Conservation (phyloP, 2,329 filamentous ascomycete species). For the Lojkania enalia region DNA sequence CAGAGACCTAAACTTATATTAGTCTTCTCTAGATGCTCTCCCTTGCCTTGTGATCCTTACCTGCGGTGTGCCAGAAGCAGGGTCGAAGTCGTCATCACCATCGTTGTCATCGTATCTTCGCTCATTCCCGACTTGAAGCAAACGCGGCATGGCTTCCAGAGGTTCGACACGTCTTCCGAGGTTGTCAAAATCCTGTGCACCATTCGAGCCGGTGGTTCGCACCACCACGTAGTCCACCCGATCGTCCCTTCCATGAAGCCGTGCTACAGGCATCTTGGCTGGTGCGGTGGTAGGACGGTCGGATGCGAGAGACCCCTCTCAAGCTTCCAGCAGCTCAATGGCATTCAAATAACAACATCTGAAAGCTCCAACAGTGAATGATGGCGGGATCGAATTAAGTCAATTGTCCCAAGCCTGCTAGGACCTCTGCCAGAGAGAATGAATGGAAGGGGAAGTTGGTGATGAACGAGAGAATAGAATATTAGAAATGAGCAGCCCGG, state of each 20-base stretch:
- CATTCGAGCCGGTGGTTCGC: constrained; percentile 21
- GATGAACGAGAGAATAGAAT: constrained; percentile 35
- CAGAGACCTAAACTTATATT: constrained; percentile 25
- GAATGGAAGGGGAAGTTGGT: constrained; percentile 23
- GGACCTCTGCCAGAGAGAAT: constrained; percentile 34
- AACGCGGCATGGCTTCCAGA: not conserved
- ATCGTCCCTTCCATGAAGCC: constrained; percentile 23
- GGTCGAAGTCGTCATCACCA: constrained; percentile 15
- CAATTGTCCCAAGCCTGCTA: constrained; percentile 39
- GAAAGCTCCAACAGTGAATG: constrained; percentile 23
- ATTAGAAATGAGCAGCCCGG: constrained; percentile 43
- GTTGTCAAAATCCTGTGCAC: constrained; percentile 15
- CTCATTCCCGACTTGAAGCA: not conserved
- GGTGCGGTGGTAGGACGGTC: constrained; percentile 15
- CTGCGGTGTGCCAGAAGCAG: constrained; percentile 10
- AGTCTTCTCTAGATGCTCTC: constrained; percentile 10
- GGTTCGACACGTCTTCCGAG: constrained; percentile 15
- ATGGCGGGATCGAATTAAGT: constrained; percentile 2
- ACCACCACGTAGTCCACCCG: constrained; percentile 36
- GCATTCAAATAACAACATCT: constrained; percentile 41
- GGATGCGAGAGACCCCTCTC: constrained; percentile 33
- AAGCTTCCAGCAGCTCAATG: constrained; percentile 39
- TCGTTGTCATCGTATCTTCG: constrained; percentile 17
- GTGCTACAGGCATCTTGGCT: constrained; percentile 36
- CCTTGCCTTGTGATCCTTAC: constrained; percentile 20